Evolutionary conservation across 2,329 filamentous ascomycete species (phyloP).

Genomic region (Diaporthe vaccinii): DNA sequence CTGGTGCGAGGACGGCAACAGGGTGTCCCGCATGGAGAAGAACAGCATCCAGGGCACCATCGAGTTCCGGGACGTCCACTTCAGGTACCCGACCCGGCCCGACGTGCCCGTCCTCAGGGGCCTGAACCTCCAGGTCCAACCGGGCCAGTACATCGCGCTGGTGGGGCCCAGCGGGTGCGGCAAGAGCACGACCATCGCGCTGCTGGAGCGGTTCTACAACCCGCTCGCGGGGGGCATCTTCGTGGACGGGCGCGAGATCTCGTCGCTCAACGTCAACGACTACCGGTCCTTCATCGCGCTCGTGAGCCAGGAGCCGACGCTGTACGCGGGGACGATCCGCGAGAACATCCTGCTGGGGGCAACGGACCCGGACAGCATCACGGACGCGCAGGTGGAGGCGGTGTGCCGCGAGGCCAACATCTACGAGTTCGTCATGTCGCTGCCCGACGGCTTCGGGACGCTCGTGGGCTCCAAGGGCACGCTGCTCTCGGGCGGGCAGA

Average conservation of each 20-base stretch:
- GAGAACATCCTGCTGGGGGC: constrained; percentile 91
- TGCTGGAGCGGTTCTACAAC: constrained; percentile 96
- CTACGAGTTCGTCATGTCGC: constrained; percentile 88
- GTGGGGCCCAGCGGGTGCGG: constrained; percentile 96
- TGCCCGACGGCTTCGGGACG: constrained; percentile 89
- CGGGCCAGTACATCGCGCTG: constrained; percentile 87
- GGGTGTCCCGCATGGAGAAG: constrained; percentile 53
- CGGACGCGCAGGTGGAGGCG: constrained; percentile 79
- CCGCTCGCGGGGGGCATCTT: constrained; percentile 84
- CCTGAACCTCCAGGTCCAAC: constrained; percentile 79
- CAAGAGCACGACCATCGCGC: constrained; percentile 92
- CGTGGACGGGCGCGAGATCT: constrained; percentile 87
- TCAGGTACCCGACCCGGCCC: constrained; percentile 91
- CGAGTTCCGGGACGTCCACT: constrained; percentile 93
- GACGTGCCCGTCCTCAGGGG: constrained; percentile 94
- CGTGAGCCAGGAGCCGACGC: constrained; percentile 92
- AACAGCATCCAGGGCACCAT: constrained; percentile 79
- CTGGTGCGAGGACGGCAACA: constrained; percentile 79
- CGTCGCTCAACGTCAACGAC: constrained; percentile 83
- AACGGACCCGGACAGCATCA: constrained; percentile 70
- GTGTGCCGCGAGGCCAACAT: constrained; percentile 94
- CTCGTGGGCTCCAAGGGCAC: constrained; percentile 89
- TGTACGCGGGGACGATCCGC: constrained; percentile 92
- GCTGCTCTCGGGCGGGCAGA: constrained; percentile 90
- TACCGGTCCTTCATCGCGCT: constrained; percentile 89